phyloP scores from a whole-genome alignment of 2,329 filamentous ascomycete genomes.

The Cladosporium colombiae region DNA sequence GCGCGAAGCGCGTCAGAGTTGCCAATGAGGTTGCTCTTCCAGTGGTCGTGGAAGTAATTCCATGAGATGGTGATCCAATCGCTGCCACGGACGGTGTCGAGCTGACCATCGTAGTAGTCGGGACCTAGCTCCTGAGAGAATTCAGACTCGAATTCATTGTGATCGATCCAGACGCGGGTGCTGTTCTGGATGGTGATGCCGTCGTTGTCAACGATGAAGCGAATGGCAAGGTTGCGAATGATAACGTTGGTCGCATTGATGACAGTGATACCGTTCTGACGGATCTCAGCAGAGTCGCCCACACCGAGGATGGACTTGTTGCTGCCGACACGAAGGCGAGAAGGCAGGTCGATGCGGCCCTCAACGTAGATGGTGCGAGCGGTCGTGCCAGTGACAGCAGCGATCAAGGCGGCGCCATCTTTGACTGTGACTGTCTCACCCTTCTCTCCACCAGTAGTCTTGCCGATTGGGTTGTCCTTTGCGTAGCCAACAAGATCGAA shows the following conservation, averaged over 20 bases:
- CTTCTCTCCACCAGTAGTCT: slow-evolving; percentile 43
- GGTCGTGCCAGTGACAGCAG: slow-evolving; percentile 47
- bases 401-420: slow-evolving; percentile 42
- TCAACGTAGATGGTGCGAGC: slow-evolving; percentile 48
- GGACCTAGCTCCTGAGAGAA: slow-evolving; percentile 33
- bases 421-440: slow-evolving; percentile 40
- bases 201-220: slow-evolving; percentile 44
- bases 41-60: slow-evolving; percentile 55
- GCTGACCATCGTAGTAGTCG: slow-evolving; percentile 43
- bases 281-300: slow-evolving; percentile 40
- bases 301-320: slow-evolving; percentile 49
- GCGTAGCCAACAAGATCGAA: slow-evolving; percentile 26
- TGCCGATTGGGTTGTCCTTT: slow-evolving; percentile 29
- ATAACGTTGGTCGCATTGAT: slow-evolving; percentile 44
- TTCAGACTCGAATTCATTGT: slow-evolving; percentile 51
- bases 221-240: slow-evolving; percentile 42
- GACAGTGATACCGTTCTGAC: slow-evolving; percentile 41
- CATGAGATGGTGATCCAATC: slow-evolving; percentile 52
- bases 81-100: slow-evolving; percentile 48
- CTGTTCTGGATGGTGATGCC: slow-evolving; percentile 49
- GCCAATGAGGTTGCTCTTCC: slow-evolving; percentile 48
- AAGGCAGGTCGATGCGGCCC: slow-evolving; percentile 45
- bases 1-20: slow-evolving; percentile 45
- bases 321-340: slow-evolving; percentile 47
- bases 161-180: slow-evolving; percentile 51